These are phyloP conservation scores for Glycine latifolia DNA, from an alignment of 306 rosid species.

Conservation along the genomic window DNA sequence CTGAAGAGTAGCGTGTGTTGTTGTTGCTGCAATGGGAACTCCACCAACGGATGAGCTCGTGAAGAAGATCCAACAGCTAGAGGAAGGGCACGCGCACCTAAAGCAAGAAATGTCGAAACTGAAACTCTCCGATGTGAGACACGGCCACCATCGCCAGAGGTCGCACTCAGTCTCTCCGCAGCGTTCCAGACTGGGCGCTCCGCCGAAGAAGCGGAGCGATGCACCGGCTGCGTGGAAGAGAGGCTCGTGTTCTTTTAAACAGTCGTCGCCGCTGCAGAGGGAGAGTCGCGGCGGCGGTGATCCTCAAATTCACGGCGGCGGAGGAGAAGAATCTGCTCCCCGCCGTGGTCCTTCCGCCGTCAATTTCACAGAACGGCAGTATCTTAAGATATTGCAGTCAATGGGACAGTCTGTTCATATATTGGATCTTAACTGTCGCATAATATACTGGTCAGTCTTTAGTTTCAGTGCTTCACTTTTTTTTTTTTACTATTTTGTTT, in stretches of 20 bases:
- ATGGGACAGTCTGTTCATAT: slow-evolving; percentile 94
- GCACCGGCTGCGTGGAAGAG: slow-evolving; percentile 58
- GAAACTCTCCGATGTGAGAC: slow-evolving; percentile 54
- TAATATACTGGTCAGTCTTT: slow-evolving; percentile 75
- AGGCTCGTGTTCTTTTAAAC: slow-evolving; percentile 72
- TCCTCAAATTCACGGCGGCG: slow-evolving; percentile 43
- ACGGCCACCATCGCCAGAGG: slow-evolving; percentile 76
- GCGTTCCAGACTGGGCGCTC: slow-evolving; percentile 68
- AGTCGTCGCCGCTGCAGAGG: slow-evolving; percentile 89
- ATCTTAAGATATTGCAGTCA: slow-evolving; percentile 90
- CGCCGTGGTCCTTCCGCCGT: slow-evolving; percentile 66
- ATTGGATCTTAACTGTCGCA: slow-evolving; percentile 71
- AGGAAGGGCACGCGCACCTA: slow-evolving; percentile 87
- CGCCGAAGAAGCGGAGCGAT: slow-evolving; percentile 49
- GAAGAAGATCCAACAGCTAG: slow-evolving; percentile 87
- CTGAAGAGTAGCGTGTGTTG: slow-evolving; percentile 14
- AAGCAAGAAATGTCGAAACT: slow-evolving; percentile 87
- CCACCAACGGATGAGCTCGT: slow-evolving; percentile 78
- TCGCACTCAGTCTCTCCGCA: slow-evolving; percentile 95
- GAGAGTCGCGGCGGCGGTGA: slow-evolving; percentile 71
- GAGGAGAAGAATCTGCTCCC: slow-evolving; percentile 28
- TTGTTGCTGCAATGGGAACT: slow-evolving; percentile 57
- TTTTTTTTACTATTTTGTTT: background rate
- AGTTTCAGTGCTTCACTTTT: background rate
- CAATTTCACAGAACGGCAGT: slow-evolving; percentile 76